phyloP scores from a whole-genome alignment of 257 asterid genomes.

The Ballota nigra region DNA sequence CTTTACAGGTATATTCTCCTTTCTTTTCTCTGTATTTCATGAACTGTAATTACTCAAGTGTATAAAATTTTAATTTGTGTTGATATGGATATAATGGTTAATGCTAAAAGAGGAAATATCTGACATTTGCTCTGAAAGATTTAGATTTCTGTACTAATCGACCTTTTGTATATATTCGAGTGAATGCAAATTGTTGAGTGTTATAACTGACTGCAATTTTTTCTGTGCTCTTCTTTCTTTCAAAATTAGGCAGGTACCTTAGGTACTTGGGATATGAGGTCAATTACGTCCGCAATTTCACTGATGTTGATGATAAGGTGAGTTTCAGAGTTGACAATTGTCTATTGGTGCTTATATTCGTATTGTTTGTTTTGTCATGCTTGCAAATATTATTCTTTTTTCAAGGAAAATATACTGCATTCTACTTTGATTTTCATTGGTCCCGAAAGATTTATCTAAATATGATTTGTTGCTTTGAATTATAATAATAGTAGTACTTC shows the following conservation, averaged over 20 bases:
- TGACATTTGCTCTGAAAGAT: not conserved
- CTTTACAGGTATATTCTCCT: slow-evolving; percentile 58
- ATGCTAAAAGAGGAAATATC: too few species aligned
- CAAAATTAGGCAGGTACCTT: slow-evolving; percentile 82
- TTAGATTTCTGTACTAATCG: not conserved
- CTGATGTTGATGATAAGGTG: slow-evolving; percentile 98
- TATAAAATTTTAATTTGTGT: slow-evolving; percentile 2
- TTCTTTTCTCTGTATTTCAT: not conserved
- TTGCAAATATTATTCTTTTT: not conserved
- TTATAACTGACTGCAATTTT: slow-evolving; percentile 26
- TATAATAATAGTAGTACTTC: not conserved
- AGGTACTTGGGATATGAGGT: slow-evolving; percentile 87
- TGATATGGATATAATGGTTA: not conserved
- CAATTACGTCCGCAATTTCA: slow-evolving; percentile 91
- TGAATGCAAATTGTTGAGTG: not conserved
- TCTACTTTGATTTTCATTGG: not conserved
- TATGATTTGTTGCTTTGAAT: not conserved
- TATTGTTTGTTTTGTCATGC: not conserved
- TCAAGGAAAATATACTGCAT: not conserved
- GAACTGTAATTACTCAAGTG: not conserved
- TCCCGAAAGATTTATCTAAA: not conserved
- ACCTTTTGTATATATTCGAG: slow-evolving; percentile 4
- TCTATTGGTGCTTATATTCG: slow-evolving; percentile 7
- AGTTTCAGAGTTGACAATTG: slow-evolving; percentile 19
- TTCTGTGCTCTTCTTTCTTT: slow-evolving; percentile 26